Evolutionary conservation across 371 early-diverging fungal species (phyloP).

Genomic region (Coemansia sp.): DNA sequence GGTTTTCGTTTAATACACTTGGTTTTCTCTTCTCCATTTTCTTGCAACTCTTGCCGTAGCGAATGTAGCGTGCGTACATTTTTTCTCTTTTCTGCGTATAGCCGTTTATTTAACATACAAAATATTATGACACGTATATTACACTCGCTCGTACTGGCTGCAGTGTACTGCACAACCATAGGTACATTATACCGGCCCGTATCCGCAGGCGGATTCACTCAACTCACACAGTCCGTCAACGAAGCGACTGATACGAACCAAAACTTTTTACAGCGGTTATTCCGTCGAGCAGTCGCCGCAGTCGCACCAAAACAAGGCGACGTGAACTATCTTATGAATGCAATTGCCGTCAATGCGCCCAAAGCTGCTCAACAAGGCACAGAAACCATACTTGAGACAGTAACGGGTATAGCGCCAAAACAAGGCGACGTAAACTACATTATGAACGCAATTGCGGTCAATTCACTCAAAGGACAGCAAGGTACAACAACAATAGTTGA

Average conservation of each 20-base stretch:
- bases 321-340: conserved; percentile 5
- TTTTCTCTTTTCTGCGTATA: background rate
- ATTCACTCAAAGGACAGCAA: background rate
- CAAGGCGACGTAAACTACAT: background rate
- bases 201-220: background rate
- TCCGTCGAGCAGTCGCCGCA: background rate
- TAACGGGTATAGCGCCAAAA: background rate
- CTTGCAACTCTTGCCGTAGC: background rate
- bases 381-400: background rate
- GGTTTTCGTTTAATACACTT: too few relatives aligned
- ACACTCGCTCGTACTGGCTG: background rate
- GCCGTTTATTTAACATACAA: background rate
- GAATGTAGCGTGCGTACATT: background rate
- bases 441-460: background rate
- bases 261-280: background rate
- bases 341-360: conserved; percentile 9
- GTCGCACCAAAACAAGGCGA: conserved; percentile 10
- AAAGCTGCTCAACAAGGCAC: conserved; percentile 2
- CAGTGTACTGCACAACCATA: background rate
- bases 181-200: background rate
- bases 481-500: conserved; percentile 4
- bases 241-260: background rate
- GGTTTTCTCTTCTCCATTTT: too few relatives aligned
- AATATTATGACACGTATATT: background rate
- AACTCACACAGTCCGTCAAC: background rate